Base-by-base conservation (phyloP, 441 rosid species). In the Erodium moschatum region DNA sequence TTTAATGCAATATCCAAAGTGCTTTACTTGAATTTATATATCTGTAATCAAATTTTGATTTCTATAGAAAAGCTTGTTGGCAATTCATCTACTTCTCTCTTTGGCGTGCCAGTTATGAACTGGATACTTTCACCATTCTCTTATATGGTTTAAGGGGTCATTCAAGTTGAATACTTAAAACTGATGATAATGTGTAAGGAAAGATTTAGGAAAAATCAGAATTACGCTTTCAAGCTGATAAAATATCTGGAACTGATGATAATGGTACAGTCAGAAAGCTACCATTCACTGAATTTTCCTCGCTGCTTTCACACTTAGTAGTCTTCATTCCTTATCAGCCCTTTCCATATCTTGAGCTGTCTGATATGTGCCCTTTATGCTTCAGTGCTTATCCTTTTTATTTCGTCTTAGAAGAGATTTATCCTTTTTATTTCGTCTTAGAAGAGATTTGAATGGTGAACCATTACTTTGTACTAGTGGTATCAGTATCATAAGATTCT, bases 401-500 rank as follows among this genome's bases (percentile, higher is more conserved):
- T 54, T 54, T 54, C 10, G 21, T 54, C 24, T 54, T 21, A 24
- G 27, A 54, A 54, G 61, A 54, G 24, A 19, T 54, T 5, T 54
- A n/a, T 46, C 54, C 54, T 40, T 54, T 52, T 54, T 54, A 16
- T 54, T 54, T 54, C 10, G 21, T 54, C 24, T 54, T 21, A 24
- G 27, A 54, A 54, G 61, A 54, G 24, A 19, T 54, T 5, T 54
- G 21, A 16, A 16, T 16, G 16, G 21, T 54, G 61, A 54, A 52
- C 21, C 19, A 52, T 52, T 15, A 52, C 60, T 52, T 52, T 52
- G 21, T 5, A 52, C 60, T 16, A 16, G 21, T 52, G 60, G 60
- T 52, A 52, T 54, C 61, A 8, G 2, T 54, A 18, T 54, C 61
- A 54, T 54, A 54, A 54, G 61, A 54, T 54, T 54, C 61, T 18